Percentiles rank a stretch among this genome's conserved stretches.
Conservation (phyloP, 805 yeast species). For the Ogataea trehaloabstinens region DNA sequence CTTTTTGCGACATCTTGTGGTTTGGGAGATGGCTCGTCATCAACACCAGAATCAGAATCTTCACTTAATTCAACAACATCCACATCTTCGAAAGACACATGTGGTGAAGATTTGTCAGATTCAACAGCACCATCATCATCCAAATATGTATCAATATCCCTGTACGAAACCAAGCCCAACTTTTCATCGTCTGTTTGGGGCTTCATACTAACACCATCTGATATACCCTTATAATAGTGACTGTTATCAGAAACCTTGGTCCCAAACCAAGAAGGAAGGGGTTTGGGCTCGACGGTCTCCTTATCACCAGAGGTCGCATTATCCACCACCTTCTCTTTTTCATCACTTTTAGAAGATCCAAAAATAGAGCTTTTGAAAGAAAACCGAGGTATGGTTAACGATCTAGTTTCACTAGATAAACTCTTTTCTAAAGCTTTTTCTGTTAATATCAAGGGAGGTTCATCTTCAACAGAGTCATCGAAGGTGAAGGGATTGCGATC, state of each 20-base stretch:
- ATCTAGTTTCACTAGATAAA: conserved; percentile 6
- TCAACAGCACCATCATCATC: conserved; percentile 8
- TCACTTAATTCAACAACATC: background rate
- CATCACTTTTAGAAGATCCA: conserved; percentile 1
- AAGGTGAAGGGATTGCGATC: conserved; percentile 5
- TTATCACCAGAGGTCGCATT: background rate
- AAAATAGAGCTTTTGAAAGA: conserved; percentile 13
- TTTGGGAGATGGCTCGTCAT: background rate
- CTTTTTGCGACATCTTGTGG: background rate
- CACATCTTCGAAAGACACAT: background rate
- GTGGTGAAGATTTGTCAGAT: background rate
- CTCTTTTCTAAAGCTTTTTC: conserved; percentile 18
- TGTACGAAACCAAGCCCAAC: conserved; percentile 52
- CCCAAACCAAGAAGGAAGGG: conserved; percentile 24
- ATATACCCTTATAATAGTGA: conserved; percentile 4
- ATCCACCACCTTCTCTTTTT: background rate
- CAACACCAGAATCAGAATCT: background rate
- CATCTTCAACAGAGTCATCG: conserved; percentile 7
- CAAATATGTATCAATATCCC: conserved; percentile 40
- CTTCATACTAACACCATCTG: background rate
- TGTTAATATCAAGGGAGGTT: conserved; percentile 23
- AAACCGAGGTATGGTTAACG: conserved; percentile 13
- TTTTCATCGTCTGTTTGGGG: conserved; percentile 38
- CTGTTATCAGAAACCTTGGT: conserved; percentile 2
- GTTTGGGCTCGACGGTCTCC: conserved; percentile 3